These are phyloP conservation scores for Urochloa ruziziensis DNA, from an alignment of 176 grass and related monocot species.

Conservation along the genomic window DNA sequence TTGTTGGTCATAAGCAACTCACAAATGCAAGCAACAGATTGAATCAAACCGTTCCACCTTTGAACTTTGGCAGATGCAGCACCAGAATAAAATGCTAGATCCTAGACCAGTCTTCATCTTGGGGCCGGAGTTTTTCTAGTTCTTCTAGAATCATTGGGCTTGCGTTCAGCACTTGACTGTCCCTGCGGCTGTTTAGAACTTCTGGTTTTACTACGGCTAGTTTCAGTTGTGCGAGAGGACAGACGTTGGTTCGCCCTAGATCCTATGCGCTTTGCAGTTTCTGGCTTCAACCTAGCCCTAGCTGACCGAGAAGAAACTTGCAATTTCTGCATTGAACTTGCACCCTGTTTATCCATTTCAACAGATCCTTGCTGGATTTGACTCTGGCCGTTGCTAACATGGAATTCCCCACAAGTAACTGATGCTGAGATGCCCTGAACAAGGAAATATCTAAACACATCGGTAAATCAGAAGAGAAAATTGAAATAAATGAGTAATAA, in stretches of 20 bases:
- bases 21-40: not conserved
- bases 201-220: slow-evolving; percentile 27
- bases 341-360: slow-evolving; percentile 14
- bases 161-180: slow-evolving; percentile 30
- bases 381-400: slow-evolving; percentile 27
- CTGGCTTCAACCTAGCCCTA: slow-evolving; percentile 33
- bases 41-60: not conserved
- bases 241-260: slow-evolving; percentile 21
- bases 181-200: slow-evolving; percentile 21
- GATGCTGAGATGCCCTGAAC: slow-evolving; percentile 36
- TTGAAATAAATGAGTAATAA: not conserved
- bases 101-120: not conserved
- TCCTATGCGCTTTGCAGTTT: slow-evolving; percentile 29
- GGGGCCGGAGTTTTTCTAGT: slow-evolving; percentile 42
- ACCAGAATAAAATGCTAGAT: not conserved
- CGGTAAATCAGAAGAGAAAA: slow-evolving; percentile 1
- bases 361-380: slow-evolving; percentile 34
- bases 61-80: not conserved
- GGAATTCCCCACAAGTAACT: slow-evolving; percentile 10
- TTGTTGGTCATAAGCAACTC: not conserved
- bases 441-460: slow-evolving; percentile 24
- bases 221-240: slow-evolving; percentile 18
- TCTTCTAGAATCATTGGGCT: slow-evolving; percentile 36
- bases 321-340: slow-evolving; percentile 3
- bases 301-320: slow-evolving; percentile 23